Evolutionary conservation across 176 grass and related monocot species (phyloP).

Genomic region (Typha latifolia): DNA sequence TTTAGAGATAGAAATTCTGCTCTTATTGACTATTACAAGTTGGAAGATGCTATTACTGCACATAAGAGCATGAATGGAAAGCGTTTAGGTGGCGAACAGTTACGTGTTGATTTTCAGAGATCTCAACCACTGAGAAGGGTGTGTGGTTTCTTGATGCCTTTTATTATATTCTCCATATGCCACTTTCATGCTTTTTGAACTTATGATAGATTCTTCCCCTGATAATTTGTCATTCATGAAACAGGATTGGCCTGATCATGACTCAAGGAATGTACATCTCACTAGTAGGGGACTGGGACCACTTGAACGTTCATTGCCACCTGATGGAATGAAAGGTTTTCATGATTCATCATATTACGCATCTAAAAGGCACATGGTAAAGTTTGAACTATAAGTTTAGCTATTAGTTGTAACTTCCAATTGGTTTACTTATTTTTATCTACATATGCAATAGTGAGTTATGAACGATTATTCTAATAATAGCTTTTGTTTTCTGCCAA

Average conservation of each 20-base stretch:
- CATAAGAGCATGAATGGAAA: constrained; percentile 73
- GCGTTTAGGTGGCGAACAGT: constrained; percentile 49
- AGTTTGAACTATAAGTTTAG: not conserved
- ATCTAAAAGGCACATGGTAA: constrained; percentile 19
- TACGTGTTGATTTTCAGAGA: constrained; percentile 95
- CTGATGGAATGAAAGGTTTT: constrained; percentile 33
- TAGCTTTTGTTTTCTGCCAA: constrained; percentile 4
- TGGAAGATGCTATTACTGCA: constrained; percentile 90
- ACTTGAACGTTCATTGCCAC: no score
- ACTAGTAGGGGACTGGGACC: constrained; percentile 25
- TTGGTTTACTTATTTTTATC: constrained; percentile 8
- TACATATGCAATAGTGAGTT: constrained; percentile 3
- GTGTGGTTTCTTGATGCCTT: constrained; percentile 21
- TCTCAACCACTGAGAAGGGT: constrained; percentile 51
- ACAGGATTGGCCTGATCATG: constrained; percentile 46
- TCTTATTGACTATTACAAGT: constrained; percentile 63
- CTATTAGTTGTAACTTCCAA: not conserved
- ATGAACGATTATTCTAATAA: not conserved
- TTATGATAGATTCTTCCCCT: not conserved
- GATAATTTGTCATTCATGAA: constrained; percentile 14
- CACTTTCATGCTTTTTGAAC: not conserved
- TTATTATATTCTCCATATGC: not conserved
- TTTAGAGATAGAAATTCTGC: constrained; percentile 56
- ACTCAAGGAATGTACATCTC: constrained; percentile 21
- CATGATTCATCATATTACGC: constrained; percentile 22